Base-by-base conservation (phyloP, 257 asterid genomes). In the Solanum ossicruentum region DNA sequence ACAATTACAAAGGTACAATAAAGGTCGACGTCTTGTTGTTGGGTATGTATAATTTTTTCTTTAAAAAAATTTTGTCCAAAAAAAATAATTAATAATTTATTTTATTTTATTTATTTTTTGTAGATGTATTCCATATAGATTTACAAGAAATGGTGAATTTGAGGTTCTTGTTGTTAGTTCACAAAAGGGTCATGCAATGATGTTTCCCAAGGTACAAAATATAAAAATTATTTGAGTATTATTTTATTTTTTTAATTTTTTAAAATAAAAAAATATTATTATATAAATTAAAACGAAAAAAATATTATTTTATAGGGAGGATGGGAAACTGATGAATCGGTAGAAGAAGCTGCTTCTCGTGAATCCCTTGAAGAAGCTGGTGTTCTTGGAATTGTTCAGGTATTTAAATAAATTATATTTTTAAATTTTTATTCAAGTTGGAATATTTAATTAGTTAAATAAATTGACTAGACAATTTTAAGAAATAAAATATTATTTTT, bases 301-400 rank as follows among this genome's bases (percentile, higher is more conserved):
- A 58, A 20, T 9, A 9, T 57, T 20, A 18, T 8, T 66, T 41
- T 17, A 28, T 78, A 93, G 98, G 98, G 98, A 47, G 97, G 98
- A 61, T 94, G 98, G 98, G 98, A 94, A 67, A 84, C 84, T 41
- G 98, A 94, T 85, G 98, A 94, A 86, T 92, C 95, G 7, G 89
- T 90, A 3, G 91, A 90, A 88, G 97, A 91, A 90, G 98, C 97
- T 8, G 98, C 95, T 82, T 87, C 89, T 83, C 97, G 98, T 3
- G 98, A 94, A 85, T 88, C 98, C 1, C 85, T 92, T 1, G 98
- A 94, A 89, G 98, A 94, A 87, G 98, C 98, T 70, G 98, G 98
- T 15, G 98, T 94, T 84, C 85, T 93, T 56, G 98, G 98, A 43
- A 88, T 88, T 81, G 88, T 94, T 26, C 92, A 93, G 95, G 98